Evolutionary conservation across 257 asterid genomes (phyloP).

Genomic region (Solanum pennellii): DNA sequence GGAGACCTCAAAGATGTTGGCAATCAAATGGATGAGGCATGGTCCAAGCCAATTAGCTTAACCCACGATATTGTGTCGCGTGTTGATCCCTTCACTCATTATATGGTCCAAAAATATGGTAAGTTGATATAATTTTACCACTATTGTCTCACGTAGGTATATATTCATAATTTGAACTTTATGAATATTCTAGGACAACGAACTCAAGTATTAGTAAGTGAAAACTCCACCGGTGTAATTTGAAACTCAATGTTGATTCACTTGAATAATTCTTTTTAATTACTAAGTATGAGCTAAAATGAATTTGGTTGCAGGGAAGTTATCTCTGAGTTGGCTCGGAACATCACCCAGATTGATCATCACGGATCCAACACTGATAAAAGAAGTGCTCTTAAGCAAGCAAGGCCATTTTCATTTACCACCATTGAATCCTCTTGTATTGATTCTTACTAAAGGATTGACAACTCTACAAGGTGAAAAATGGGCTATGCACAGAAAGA

Average conservation of each 20-base stretch:
- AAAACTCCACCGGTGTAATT: not conserved
- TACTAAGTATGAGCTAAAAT: not conserved
- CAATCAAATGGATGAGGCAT: slow-evolving; percentile 26
- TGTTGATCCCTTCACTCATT: slow-evolving; percentile 38
- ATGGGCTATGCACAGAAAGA: slow-evolving; percentile 40
- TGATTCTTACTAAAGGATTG: slow-evolving; percentile 28
- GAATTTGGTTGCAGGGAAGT: slow-evolving; percentile 19
- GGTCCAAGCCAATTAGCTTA: slow-evolving; percentile 41
- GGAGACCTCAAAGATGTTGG: slow-evolving; percentile 35
- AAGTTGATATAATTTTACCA: not conserved
- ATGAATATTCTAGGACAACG: not conserved
- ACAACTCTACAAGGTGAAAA: slow-evolving; percentile 30
- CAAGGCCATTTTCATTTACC: slow-evolving; percentile 30
- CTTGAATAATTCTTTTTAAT: not conserved
- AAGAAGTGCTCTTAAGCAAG: slow-evolving; percentile 34
- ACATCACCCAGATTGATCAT: slow-evolving; percentile 29
- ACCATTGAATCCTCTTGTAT: slow-evolving; percentile 19
- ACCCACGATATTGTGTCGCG: slow-evolving; percentile 29
- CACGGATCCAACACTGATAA: slow-evolving; percentile 34
- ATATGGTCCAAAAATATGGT: slow-evolving; percentile 33
- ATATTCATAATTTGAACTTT: not conserved
- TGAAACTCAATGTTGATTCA: not conserved
- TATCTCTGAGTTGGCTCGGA: slow-evolving; percentile 35
- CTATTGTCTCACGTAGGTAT: not conserved
- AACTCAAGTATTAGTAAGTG: not conserved